A percentile compares a stretch with the other conserved stretches of the same genome.
These are phyloP conservation scores for Monilinia laxa DNA, from an alignment of 2,329 filamentous ascomycete species.

Conservation along the genomic window DNA sequence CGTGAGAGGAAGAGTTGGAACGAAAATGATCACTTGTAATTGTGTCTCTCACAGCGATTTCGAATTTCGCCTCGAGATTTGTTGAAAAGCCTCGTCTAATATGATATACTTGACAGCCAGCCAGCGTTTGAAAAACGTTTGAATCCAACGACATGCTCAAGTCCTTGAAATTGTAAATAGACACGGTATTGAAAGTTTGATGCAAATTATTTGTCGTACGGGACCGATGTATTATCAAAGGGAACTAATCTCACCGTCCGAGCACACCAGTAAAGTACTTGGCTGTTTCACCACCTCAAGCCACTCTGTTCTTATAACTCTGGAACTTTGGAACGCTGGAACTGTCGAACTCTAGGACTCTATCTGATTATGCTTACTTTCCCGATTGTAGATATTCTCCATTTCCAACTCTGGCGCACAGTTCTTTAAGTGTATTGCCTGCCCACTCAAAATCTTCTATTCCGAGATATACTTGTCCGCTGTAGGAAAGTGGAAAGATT, in stretches of 20 bases:
- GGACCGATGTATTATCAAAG: too few species aligned
- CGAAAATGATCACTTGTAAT: too few species aligned
- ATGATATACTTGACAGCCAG: neutral
- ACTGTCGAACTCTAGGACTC: neutral
- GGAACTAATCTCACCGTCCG: neutral
- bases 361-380: neutral
- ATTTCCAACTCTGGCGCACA: conserved; percentile 53
- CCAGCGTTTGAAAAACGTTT: neutral
- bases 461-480: conserved; percentile 83
- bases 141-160: neutral
- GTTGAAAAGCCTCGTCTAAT: neutral
- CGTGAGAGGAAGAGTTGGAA: too few species aligned
- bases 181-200: too few species aligned
- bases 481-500: conserved; percentile 40
- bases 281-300: conserved; percentile 10
- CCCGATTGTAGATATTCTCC: conserved; percentile 38
- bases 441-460: conserved; percentile 73
- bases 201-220: too few species aligned
- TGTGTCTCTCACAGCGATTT: too few species aligned
- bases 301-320: neutral
- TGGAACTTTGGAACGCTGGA: too few species aligned
- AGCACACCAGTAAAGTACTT: neutral
- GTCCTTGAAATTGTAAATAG: too few species aligned
- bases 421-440: conserved; percentile 45
- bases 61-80: neutral